Evolutionary conservation across 208 protist species (phyloP).

Genomic region (Acanthamoeba lenticulata): DNA sequence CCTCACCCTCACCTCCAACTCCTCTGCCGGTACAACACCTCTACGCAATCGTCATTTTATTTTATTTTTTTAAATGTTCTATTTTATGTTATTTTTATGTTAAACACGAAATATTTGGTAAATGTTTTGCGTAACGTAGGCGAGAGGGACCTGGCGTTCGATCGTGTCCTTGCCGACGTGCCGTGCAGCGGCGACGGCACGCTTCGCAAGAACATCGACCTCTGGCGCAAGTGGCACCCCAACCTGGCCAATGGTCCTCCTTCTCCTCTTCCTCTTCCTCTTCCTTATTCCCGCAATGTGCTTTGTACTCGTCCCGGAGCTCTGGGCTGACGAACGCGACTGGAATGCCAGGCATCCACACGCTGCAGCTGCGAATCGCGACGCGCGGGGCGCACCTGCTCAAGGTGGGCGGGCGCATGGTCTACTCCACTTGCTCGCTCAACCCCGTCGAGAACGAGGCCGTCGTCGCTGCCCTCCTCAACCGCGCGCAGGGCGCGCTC

Average conservation of each 20-base stretch:
- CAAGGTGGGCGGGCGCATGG: slow-evolving; percentile 84
- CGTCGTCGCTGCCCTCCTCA: slow-evolving; percentile 85
- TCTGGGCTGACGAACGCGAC: too few relatives aligned
- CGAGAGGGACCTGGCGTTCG: slow-evolving; percentile 74
- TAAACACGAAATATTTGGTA: too few relatives aligned
- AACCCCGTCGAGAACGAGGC: slow-evolving; percentile 91
- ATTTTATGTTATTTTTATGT: neutral
- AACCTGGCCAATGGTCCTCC: neutral
- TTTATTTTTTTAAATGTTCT: neutral
- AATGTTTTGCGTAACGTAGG: too few relatives aligned
- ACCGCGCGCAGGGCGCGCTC: slow-evolving; percentile 40
- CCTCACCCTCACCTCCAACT: slow-evolving; percentile 10
- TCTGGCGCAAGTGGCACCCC: slow-evolving; percentile 86
- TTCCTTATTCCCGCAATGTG: too few relatives aligned
- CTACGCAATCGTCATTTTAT: neutral
- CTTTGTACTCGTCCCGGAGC: neutral
- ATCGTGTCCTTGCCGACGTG: slow-evolving; percentile 88
- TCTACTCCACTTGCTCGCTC: slow-evolving; percentile 92
- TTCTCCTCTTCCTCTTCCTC: too few relatives aligned
- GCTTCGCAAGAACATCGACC: slow-evolving; percentile 71
- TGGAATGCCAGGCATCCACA: slow-evolving; percentile 49
- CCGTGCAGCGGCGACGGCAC: slow-evolving; percentile 86
- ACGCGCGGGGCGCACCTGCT: slow-evolving; percentile 72
- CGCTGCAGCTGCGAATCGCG: slow-evolving; percentile 82
- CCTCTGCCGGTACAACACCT: neutral